phyloP scores from a whole-genome alignment of 164 flowering plant genomes.

The Litsea cubeba region DNA sequence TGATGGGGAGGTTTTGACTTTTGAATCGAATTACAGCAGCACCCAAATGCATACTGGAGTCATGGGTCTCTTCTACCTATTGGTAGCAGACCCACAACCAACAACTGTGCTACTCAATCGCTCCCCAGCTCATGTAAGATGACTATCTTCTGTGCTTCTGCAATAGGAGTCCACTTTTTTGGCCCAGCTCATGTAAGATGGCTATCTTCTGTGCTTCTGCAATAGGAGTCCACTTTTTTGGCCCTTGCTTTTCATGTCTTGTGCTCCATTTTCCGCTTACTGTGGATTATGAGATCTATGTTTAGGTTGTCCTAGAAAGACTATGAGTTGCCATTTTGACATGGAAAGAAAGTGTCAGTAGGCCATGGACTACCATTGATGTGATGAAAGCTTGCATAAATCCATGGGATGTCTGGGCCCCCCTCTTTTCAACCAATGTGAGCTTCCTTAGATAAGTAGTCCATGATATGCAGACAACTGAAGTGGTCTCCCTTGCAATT shows the following conservation, averaged over 20 bases:
- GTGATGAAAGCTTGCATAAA: no score
- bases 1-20: conserved; percentile 50
- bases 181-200: no score
- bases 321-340: no score
- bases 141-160: not conserved
- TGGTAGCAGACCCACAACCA: conserved; percentile 50
- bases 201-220: not conserved
- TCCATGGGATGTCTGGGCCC: no score
- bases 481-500: not conserved
- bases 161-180: no score
- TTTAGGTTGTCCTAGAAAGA: not conserved
- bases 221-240: not conserved
- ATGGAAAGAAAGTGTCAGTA: not conserved
- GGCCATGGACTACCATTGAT: not conserved
- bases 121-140: conserved; percentile 24
- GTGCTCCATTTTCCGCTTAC: not conserved
- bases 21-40: conserved; percentile 66
- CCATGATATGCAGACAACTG: not conserved
- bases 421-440: no score
- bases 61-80: conserved; percentile 78
- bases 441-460: no score
- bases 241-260: not conserved
- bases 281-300: not conserved
- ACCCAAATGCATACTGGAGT: conserved; percentile 61
- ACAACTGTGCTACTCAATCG: conserved; percentile 5